phyloP scores from a whole-genome alignment of 2,329 filamentous ascomycete genomes.

The Tolypocladium inflatum region DNA sequence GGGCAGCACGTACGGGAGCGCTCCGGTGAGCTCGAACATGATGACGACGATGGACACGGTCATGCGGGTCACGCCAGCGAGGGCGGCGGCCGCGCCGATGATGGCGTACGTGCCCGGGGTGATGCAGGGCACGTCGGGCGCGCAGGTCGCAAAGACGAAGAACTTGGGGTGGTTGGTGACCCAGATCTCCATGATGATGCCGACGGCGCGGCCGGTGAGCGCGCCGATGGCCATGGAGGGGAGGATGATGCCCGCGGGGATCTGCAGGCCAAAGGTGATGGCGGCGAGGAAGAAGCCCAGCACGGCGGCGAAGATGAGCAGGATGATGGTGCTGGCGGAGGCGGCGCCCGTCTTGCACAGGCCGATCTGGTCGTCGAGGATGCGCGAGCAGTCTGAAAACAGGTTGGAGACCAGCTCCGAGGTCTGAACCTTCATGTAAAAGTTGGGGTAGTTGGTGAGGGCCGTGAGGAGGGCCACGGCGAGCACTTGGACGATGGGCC shows the following conservation, averaged over 20 bases:
- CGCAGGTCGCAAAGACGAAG: constrained; percentile 70
- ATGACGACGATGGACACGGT: constrained; percentile 98
- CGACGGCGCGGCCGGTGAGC: constrained; percentile 78
- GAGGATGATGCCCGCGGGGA: constrained; percentile 90
- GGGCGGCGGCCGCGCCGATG: constrained; percentile 87
- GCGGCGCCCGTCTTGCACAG: constrained; percentile 83
- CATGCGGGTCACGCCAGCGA: constrained; percentile 89
- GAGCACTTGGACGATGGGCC: constrained; percentile 70
- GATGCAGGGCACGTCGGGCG: constrained; percentile 78
- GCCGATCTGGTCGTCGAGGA: constrained; percentile 77
- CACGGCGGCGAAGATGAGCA: constrained; percentile 72
- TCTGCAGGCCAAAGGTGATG: constrained; percentile 86
- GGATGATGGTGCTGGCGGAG: constrained; percentile 70
- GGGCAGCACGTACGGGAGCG: constrained; percentile 88
- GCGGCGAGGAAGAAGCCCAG: constrained; percentile 79
- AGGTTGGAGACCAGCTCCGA: constrained; percentile 86
- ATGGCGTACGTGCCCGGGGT: constrained; percentile 95
- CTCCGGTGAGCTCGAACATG: constrained; percentile 97
- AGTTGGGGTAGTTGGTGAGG: constrained; percentile 87
- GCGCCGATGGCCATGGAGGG: constrained; percentile 95
- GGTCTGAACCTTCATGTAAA: constrained; percentile 89
- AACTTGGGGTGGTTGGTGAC: constrained; percentile 69
- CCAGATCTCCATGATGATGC: constrained; percentile 83
- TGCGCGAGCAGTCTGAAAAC: constrained; percentile 80
- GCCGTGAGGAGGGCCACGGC: constrained; percentile 75